phyloP scores from a whole-genome alignment of 306 rosid genomes.

The Quillaja saponaria region DNA sequence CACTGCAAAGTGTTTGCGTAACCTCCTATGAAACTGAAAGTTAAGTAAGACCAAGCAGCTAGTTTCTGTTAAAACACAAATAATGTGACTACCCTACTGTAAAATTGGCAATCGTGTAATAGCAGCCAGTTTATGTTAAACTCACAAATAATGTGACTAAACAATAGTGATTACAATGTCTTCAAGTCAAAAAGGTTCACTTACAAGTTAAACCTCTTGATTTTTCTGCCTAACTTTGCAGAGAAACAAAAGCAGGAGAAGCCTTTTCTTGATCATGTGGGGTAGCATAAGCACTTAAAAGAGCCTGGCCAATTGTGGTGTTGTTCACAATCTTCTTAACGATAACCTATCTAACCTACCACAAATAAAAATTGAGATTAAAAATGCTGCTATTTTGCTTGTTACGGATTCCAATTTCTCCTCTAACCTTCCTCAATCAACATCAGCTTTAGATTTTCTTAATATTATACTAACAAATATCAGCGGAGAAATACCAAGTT shows the following conservation, averaged over 20 bases:
- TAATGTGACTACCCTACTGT: too few species aligned
- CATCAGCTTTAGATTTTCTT: conserved; percentile 25
- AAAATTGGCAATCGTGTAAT: conserved; percentile 21
- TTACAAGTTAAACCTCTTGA: too few species aligned
- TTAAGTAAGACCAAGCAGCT: too few species aligned
- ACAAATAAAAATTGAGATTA: conserved; percentile 7
- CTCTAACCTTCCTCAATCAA: conserved; percentile 23
- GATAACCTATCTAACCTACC: conserved; percentile 1
- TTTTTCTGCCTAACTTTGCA: background rate
- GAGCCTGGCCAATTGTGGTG: background rate
- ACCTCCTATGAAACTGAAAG: too few species aligned
- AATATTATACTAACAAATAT: background rate
- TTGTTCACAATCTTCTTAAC: conserved; percentile 16
- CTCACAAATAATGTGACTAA: conserved; percentile 4
- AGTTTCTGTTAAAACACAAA: too few species aligned
- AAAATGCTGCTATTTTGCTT: conserved; percentile 7
- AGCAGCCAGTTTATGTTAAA: background rate
- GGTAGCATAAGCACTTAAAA: conserved; percentile 43
- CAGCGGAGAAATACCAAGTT: conserved; percentile 1
- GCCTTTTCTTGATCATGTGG: conserved; percentile 27
- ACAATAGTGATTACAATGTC: background rate
- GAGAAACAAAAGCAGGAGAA: conserved; percentile 25
- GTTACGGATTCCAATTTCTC: conserved; percentile 32
- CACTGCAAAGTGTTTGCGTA: too few species aligned
- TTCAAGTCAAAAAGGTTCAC: conserved; percentile 17